Evolutionary conservation across 768 basidiomycete genomes (phyloP).

Genomic region (Russula foetens): DNA sequence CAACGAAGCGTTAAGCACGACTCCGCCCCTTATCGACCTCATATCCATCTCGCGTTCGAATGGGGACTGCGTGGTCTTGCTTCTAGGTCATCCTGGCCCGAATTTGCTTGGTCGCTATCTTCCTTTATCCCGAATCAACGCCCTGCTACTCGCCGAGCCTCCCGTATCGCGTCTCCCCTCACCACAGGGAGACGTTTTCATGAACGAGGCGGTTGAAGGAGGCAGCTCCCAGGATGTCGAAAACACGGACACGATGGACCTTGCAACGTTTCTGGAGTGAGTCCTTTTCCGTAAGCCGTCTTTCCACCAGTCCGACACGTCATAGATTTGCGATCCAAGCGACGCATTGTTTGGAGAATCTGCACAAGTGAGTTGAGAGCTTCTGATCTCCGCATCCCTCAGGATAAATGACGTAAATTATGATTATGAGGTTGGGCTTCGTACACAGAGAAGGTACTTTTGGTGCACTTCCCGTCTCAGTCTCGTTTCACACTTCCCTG

Average conservation of each 20-base stretch:
- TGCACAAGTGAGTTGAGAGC: constrained; percentile 42
- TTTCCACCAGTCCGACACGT: constrained; percentile 6
- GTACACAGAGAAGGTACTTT: constrained; percentile 59
- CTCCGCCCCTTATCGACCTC: constrained; percentile 54
- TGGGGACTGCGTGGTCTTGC: constrained; percentile 63
- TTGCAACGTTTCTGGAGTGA: constrained; percentile 69
- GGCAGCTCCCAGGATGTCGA: constrained; percentile 46
- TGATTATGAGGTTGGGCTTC: constrained; percentile 37
- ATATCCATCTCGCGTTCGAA: constrained; percentile 56
- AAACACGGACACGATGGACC: constrained; percentile 63
- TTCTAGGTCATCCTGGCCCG: constrained; percentile 60
- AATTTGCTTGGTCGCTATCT: constrained; percentile 67
- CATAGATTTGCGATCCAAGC: constrained; percentile 67
- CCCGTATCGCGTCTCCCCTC: constrained; percentile 35
- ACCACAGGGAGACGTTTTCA: constrained; percentile 42
- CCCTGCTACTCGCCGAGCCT: constrained; percentile 51
- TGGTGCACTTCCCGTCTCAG: background rate
- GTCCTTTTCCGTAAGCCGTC: constrained; percentile 17
- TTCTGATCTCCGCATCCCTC: background rate
- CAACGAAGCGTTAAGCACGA: constrained; percentile 44
- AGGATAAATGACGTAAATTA: constrained; percentile 3
- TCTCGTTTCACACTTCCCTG: background rate
- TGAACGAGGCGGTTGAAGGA: constrained; percentile 41
- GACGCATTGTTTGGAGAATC: constrained; percentile 58
- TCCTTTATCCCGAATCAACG: constrained; percentile 56